These are phyloP conservation scores for Teunomyces barrocoloradensis DNA, from an alignment of 805 yeast genomes.

Conservation along the genomic window DNA sequence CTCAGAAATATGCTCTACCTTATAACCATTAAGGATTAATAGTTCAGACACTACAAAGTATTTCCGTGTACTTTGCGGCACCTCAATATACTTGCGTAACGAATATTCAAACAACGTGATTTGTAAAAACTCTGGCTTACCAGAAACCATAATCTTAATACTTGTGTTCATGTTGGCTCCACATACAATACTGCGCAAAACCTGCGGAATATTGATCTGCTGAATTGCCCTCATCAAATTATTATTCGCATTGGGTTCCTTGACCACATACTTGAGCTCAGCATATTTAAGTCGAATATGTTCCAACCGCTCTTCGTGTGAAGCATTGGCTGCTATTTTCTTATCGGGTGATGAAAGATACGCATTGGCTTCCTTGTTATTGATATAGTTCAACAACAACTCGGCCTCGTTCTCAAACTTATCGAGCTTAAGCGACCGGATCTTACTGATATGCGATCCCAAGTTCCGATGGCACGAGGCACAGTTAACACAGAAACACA, in stretches of 20 bases:
- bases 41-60: slow-evolving; percentile 54
- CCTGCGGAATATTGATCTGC: slow-evolving; percentile 44
- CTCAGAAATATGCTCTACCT: slow-evolving; percentile 32
- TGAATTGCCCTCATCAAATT: slow-evolving; percentile 52
- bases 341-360: slow-evolving; percentile 36
- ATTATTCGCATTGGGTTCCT: slow-evolving; percentile 18
- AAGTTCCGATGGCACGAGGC: slow-evolving; percentile 85
- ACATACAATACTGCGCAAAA: slow-evolving; percentile 42
- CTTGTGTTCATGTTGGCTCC: slow-evolving; percentile 48
- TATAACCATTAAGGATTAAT: slow-evolving; percentile 54
- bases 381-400: slow-evolving; percentile 48
- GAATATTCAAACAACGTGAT: slow-evolving; percentile 48
- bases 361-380: slow-evolving; percentile 55
- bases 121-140: slow-evolving; percentile 15
- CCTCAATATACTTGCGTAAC: slow-evolving; percentile 40
- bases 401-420: slow-evolving; percentile 59
- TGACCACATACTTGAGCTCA: slow-evolving; percentile 43
- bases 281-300: slow-evolving; percentile 69
- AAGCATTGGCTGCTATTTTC: slow-evolving; percentile 31
- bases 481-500: slow-evolving; percentile 77
- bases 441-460: slow-evolving; percentile 78
- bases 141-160: slow-evolving; percentile 29
- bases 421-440: slow-evolving; percentile 77
- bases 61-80: slow-evolving; percentile 12
- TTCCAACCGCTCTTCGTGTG: slow-evolving; percentile 48